Evolutionary conservation across 768 basidiomycete species (phyloP), one percentile per base, ranked within the genome.

Genomic region (Punctularia strigosozonata): DNA sequence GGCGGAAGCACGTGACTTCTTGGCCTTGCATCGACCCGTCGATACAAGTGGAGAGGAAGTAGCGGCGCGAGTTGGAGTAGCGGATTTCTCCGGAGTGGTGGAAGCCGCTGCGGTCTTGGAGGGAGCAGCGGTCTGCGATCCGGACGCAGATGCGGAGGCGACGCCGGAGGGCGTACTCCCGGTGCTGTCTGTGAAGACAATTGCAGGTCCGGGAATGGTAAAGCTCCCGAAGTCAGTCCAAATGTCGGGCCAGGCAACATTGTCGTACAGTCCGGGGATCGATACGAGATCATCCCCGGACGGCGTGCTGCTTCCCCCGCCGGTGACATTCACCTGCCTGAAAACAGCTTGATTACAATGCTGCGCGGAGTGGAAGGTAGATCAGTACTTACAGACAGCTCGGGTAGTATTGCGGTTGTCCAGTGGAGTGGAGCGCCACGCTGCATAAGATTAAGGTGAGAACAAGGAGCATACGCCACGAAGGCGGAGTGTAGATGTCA

Each of bases 391-490:
- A 71, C 71, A 59, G 54, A 63, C 69, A 71, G 39, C 65, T 64
- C 5, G 68, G 68, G 42, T 71, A 68, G 49, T 60, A 66, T 50
- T 70, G 69, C 2, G 68, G 64, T 15, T 52, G 52, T 17, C 44
- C 47, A 25, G 48, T 47, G 14, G 63, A 63, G 48, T 71, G 69
- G 43, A 72, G 54, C 12, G 69, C 69, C 24, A 71, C 51, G 38
- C 68, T 68, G 28, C 18, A 18, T 10, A 14, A 37, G 5, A 21
- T 36, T 31, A 31, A 25, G 14, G 30, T 43, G 39, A 31, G 38
- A 10, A 5, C 18, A 23, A 23, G 26, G 26, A 17, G 28, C 15
- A 31, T 15, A 15, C 5, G 25, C 25, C n/a, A 19, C 15, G 28
- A 31, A 26, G 8, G 14, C 25, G 19, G 19, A 38, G 13, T 14